A percentile compares a stretch with the other conserved stretches of the same genome.
These are phyloP conservation scores for Fraxinus pennsylvanica DNA, from an alignment of 257 asterid species.

Conservation along the genomic window DNA sequence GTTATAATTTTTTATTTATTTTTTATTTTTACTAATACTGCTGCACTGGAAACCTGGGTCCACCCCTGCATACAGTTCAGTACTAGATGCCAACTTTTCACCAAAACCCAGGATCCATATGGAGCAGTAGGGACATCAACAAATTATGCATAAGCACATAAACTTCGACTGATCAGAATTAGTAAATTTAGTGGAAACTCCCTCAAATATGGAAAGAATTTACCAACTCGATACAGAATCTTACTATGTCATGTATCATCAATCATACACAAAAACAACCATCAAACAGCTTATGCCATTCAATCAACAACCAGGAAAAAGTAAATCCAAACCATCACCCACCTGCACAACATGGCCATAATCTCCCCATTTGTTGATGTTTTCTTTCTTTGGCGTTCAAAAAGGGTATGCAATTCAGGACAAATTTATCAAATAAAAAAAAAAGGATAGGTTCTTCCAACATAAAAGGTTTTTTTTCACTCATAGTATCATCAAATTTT, in stretches of 20 bases:
- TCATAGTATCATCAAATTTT: background rate
- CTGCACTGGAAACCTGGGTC: too few relatives aligned
- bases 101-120: background rate
- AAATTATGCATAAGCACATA: background rate
- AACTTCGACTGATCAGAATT: background rate
- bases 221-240: background rate
- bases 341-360: constrained; percentile 5
- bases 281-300: background rate
- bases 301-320: background rate
- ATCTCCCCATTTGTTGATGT: background rate
- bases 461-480: background rate
- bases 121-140: background rate
- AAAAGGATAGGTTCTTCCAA: background rate
- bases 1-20: too few relatives aligned
- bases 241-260: background rate
- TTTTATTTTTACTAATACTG: too few relatives aligned
- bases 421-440: background rate
- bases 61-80: background rate
- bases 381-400: constrained; percentile 3
- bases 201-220: background rate
- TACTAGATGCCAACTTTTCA: background rate
- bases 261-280: background rate
- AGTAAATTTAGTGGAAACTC: constrained; percentile 6
- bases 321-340: constrained; percentile 8
- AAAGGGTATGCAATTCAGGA: background rate